phyloP scores from a whole-genome alignment of 2,329 filamentous ascomycete genomes.

The Leptographium galeiforme region DNA sequence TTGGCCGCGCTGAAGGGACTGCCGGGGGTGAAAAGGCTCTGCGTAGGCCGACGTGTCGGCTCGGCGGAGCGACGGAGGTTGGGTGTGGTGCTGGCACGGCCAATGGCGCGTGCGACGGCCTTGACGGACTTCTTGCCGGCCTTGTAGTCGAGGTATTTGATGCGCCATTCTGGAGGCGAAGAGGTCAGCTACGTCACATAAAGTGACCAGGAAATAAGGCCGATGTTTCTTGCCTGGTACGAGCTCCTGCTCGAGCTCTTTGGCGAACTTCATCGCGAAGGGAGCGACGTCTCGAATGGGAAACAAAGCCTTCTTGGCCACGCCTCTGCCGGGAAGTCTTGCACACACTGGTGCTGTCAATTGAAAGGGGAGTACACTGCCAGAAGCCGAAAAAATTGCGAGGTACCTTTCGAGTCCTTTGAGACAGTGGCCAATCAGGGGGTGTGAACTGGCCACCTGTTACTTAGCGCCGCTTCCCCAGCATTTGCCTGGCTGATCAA shows the following conservation, averaged over 20 bases:
- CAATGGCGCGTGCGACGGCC: slow-evolving; percentile 59
- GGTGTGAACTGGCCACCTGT: too few relatives aligned
- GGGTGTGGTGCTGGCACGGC: slow-evolving; percentile 43
- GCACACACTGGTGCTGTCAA: too few relatives aligned
- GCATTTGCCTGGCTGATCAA: too few relatives aligned
- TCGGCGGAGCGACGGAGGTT: slow-evolving; percentile 19
- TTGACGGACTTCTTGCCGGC: slow-evolving; percentile 91
- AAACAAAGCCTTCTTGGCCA: neutral
- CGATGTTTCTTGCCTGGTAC: slow-evolving; percentile 49
- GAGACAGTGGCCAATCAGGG: too few relatives aligned
- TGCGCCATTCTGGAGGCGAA: slow-evolving; percentile 59
- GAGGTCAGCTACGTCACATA: neutral
- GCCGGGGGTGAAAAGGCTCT: slow-evolving; percentile 11
- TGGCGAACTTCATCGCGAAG: slow-evolving; percentile 50
- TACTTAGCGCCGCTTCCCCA: too few relatives aligned
- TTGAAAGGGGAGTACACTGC: too few relatives aligned
- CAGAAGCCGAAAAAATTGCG: too few relatives aligned
- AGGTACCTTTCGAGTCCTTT: too few relatives aligned
- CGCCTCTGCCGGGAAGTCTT: too few relatives aligned
- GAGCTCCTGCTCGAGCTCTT: slow-evolving; percentile 73
- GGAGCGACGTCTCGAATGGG: neutral
- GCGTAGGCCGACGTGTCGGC: slow-evolving; percentile 19
- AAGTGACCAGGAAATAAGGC: slow-evolving; percentile 11
- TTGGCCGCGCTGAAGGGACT: neutral
- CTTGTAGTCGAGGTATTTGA: slow-evolving; percentile 93